Base-by-base conservation (phyloP, 1,284 basidiomycete species). In the Meripilus lineatus region DNA sequence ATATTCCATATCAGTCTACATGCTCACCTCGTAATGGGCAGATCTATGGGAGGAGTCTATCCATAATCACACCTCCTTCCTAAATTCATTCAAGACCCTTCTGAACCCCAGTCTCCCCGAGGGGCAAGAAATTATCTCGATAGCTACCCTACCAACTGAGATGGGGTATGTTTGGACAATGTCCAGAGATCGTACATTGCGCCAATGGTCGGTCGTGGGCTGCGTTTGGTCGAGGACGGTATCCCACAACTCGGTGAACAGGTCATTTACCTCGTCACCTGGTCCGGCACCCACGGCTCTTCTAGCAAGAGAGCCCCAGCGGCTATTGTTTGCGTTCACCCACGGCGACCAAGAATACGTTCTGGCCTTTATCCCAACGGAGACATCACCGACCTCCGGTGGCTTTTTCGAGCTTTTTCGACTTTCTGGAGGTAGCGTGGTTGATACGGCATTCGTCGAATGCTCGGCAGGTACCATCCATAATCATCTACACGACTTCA, bases 121-220 rank as follows among this genome's bases (percentile, higher is more conserved):
- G 43, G 70, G 70, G 11, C 69, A 74, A 15, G 76, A 82, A 49
- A 79, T 88, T 36, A 68, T 89, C 33, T 79, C 82, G 32, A 68
- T 86, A 23, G 74, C 83, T 4, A 79, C 78, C 39, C 74, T 81
- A 58, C 84, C 87, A 13, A 84, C 83, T 32, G 81, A 89, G 55
- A 70, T 84, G 46, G 75, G 74, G 10, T 72, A 87, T 49, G 66
- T 85, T 17, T 94, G 90, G 77, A 85, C 91, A 1, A 74, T 96
- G 38, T 92, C 92, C n/a, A 74, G 91, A 45, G 92, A 96, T 67
- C 77, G 85, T 45, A 85, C 84, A 43, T 70, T 96, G 35, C 77
- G 91, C 38, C 72, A 89, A 33, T 97, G 93, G 92, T 83, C 80
- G 50, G 70, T 77, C 32, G 77, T 79, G 55, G 71, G 77, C 22